Base-by-base conservation (phyloP, 2,329 filamentous ascomycete genomes). In the Berkeleyomyces rouxiae region DNA sequence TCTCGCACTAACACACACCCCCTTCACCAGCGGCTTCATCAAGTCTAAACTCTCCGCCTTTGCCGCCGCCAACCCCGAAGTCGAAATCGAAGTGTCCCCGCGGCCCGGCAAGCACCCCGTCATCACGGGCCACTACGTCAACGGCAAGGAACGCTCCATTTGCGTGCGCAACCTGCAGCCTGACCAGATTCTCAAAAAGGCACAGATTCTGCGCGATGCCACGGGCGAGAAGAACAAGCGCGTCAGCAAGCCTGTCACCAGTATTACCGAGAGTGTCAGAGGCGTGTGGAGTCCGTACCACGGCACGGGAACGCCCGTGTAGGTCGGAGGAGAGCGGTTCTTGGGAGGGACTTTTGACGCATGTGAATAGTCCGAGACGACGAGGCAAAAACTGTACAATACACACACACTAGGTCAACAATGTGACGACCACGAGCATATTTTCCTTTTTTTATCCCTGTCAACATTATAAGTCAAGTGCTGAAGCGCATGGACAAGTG, bases 61-160 rank as follows among this genome's bases (percentile, higher is more conserved):
- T 76, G 91, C 91, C 62, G 78, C 82, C 68, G 77, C 80, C 69
- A 88, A 96, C 75, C 90, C 92, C 39, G 82, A 89, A 73, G 85
- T 97, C 78, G 91, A 97, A 76, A 89, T 99, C 75, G 84, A 83
- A 70, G 84, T 99, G 65, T 95, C 91, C 46, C 93, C 92, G 16
- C 86, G 91, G 68, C 92, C 91, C n/a, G 79, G 84, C 68, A 87
- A 87, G 71, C 92, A 97, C 74, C 93, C 93, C 44, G 83, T 96
- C 66, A 83, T 99, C 69, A 84, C 86, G 69, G 93, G 90, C 64
- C 82, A 89, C 74, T 99, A 95, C 76, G 89, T 97, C 78, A 97
- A 96, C 73, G 91, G 92, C 66, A 81, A 84, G 37, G 80, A 87
- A 66, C 93, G 93, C 73, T 82, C 89, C 7, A 83, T 97, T 61